These are phyloP conservation scores for Citrullus mucosospermus DNA, from an alignment of 306 rosid genomes.

Conservation along the genomic window DNA sequence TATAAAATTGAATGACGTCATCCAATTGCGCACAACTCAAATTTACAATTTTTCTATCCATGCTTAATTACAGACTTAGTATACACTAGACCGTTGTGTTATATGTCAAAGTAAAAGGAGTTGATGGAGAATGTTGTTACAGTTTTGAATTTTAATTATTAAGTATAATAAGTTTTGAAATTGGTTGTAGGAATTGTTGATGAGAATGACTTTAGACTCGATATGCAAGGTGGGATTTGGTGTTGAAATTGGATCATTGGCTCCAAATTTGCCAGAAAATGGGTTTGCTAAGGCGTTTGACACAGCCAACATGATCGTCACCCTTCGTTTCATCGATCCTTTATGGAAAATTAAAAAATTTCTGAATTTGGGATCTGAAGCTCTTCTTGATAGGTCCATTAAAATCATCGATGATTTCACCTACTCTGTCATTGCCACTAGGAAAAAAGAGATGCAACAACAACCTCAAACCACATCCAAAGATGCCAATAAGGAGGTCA, in stretches of 20 bases:
- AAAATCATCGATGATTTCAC: conserved; percentile 67
- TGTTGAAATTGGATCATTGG: conserved; percentile 81
- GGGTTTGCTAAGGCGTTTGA: conserved; percentile 76
- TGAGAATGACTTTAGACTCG: conserved; percentile 94
- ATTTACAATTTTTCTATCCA: too few relatives aligned
- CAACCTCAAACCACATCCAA: conserved; percentile 19
- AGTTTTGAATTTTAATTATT: too few relatives aligned
- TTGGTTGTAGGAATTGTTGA: conserved; percentile 48
- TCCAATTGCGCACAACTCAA: too few relatives aligned
- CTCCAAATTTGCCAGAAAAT: conserved; percentile 59
- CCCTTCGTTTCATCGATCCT: conserved; percentile 82
- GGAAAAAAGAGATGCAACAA: conserved; percentile 69
- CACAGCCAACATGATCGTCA: conserved; percentile 72
- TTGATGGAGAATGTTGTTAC: too few relatives aligned
- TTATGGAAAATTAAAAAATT: conserved; percentile 66
- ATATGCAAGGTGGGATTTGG: conserved; percentile 94
- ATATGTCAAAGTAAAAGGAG: too few relatives aligned
- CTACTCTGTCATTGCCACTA: conserved; percentile 56
- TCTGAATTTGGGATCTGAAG: conserved; percentile 67
- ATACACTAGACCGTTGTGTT: too few relatives aligned
- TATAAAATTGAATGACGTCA: too few relatives aligned
- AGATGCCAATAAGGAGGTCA: conserved; percentile 55
- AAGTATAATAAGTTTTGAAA: too few relatives aligned
- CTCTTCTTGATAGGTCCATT: conserved; percentile 64
- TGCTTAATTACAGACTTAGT: too few relatives aligned